phyloP scores from a whole-genome alignment of 148 eudicot genomes.

The Pouteria glomerata region DNA sequence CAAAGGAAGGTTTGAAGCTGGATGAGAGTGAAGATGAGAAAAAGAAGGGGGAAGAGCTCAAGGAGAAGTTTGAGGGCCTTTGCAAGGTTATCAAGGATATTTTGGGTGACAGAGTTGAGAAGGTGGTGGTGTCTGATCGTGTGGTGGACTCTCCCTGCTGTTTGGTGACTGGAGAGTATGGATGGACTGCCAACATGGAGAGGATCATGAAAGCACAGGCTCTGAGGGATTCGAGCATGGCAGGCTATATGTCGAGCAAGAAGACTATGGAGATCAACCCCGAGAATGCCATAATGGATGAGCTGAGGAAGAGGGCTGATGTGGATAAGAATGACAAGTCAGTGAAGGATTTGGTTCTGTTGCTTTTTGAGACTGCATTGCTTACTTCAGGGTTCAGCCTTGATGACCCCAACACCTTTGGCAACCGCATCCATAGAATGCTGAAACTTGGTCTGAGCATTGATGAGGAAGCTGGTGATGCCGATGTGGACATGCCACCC shows the following conservation, averaged over 20 bases:
- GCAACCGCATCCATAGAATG: conserved; percentile 86
- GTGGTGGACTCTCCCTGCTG: conserved; percentile 84
- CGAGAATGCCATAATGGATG: conserved; percentile 79
- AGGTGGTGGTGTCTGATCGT: conserved; percentile 76
- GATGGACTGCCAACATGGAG: conserved; percentile 92
- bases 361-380: conserved; percentile 67
- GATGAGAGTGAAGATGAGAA: conserved; percentile 77
- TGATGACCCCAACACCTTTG: conserved; percentile 80
- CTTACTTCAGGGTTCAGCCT: conserved; percentile 81
- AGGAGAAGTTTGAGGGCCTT: conserved; percentile 69
- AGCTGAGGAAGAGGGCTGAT: conserved; percentile 82
- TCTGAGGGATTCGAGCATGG: conserved; percentile 78
- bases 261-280: conserved; percentile 94
- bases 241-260: conserved; percentile 83
- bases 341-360: conserved; percentile 68
- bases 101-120: conserved; percentile 66
- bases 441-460: conserved; percentile 84
- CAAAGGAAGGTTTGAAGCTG: conserved; percentile 77
- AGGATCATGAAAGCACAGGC: conserved; percentile 83
- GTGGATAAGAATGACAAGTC: conserved; percentile 91
- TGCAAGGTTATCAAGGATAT: conserved; percentile 90
- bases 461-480: conserved; percentile 58
- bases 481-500: conserved; percentile 54
- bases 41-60: conserved; percentile 48
- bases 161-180: conserved; percentile 82